phyloP scores from a whole-genome alignment of 495 filamentous ascomycete species.

The Trichoderma virens region DNA sequence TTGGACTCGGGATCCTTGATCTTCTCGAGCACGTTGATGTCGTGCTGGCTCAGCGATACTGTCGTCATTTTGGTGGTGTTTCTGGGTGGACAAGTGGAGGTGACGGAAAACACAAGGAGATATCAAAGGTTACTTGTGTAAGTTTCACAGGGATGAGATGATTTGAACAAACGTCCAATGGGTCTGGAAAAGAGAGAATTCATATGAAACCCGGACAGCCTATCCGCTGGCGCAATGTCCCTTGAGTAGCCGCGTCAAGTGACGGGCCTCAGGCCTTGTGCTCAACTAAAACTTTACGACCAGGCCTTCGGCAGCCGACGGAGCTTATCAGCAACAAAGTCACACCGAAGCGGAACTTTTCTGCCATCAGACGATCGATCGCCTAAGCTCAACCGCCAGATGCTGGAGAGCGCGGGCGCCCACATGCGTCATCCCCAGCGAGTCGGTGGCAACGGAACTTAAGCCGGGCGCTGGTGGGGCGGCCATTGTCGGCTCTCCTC shows the following conservation, averaged over 20 bases:
- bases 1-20: conserved; percentile 75
- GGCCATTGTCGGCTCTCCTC: conserved; percentile 10
- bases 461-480: conserved; percentile 1
- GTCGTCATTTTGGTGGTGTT: conserved; percentile 29
- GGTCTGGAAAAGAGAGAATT: background rate
- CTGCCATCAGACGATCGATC: background rate
- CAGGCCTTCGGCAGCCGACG: background rate
- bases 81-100: background rate
- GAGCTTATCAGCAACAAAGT: background rate
- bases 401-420: background rate
- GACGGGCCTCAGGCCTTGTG: background rate
- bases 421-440: background rate
- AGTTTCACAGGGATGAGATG: background rate
- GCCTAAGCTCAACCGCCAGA: background rate
- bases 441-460: background rate
- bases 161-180: background rate
- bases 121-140: background rate
- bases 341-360: background rate
- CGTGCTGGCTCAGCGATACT: conserved; percentile 55
- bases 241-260: conserved; percentile 1
- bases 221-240: background rate
- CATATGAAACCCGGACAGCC: background rate
- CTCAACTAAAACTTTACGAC: background rate
- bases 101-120: background rate
- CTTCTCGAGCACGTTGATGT: conserved; percentile 63